These are phyloP conservation scores for Ballota nigra DNA, from an alignment of 257 asterid genomes.

Conservation along the genomic window DNA sequence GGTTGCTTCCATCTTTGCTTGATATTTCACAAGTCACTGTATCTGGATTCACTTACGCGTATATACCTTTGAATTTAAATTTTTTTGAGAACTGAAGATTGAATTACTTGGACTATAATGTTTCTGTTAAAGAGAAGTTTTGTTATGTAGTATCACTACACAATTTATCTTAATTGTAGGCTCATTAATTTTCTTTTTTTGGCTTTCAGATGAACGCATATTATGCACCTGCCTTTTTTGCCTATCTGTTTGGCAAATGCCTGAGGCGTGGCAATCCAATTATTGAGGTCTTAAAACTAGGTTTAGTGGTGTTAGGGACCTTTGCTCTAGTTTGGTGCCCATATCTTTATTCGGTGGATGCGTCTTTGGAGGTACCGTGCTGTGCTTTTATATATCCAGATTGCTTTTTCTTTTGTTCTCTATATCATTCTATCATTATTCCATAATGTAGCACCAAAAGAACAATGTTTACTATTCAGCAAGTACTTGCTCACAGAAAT, in stretches of 20 bases:
- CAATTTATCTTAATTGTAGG: neutral
- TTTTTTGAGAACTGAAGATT: slow-evolving; percentile 2
- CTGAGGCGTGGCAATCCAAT: slow-evolving; percentile 61
- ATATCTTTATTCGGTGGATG: slow-evolving; percentile 70
- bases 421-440: neutral
- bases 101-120: neutral
- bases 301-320: slow-evolving; percentile 79
- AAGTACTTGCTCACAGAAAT: slow-evolving; percentile 13
- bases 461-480: neutral
- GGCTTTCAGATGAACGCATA: slow-evolving; percentile 84
- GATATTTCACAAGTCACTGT: neutral
- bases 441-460: neutral
- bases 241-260: slow-evolving; percentile 88
- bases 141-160: neutral
- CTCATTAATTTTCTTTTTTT: slow-evolving; percentile 4
- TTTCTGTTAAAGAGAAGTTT: slow-evolving; percentile 2
- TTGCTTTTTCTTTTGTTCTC: slow-evolving; percentile 5
- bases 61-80: neutral
- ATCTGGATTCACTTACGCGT: slow-evolving; percentile 1
- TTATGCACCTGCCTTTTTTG: slow-evolving; percentile 92
- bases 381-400: neutral
- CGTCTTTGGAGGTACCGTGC: slow-evolving; percentile 62
- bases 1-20: slow-evolving; percentile 3
- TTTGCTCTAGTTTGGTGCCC: slow-evolving; percentile 89
- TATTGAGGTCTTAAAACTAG: slow-evolving; percentile 65